phyloP scores from a whole-genome alignment of 164 flowering plant genomes.

The Pachysandra terminalis region DNA sequence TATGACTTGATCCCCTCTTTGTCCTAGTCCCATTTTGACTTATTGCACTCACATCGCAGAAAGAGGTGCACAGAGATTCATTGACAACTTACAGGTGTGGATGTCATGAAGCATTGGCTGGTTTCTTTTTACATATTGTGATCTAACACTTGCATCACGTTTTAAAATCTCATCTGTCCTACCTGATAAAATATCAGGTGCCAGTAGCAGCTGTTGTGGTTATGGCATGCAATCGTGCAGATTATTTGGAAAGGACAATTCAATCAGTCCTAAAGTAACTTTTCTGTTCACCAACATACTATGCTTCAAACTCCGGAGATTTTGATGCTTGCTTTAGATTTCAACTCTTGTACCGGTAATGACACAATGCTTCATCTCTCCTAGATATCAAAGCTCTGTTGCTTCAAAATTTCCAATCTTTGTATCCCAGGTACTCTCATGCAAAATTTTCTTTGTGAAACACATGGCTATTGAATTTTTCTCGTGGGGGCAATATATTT shows the following conservation, averaged over 20 bases:
- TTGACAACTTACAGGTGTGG: constrained; percentile 54
- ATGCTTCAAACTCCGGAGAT: not conserved
- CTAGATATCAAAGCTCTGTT: constrained; percentile 73
- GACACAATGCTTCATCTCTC: constrained; percentile 12
- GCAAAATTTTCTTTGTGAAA: not conserved
- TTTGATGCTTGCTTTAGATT: no score
- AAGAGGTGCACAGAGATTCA: constrained; percentile 49
- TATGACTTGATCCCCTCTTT: not conserved
- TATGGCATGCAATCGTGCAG: constrained; percentile 99
- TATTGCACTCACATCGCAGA: constrained; percentile 41
- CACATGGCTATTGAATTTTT: no score
- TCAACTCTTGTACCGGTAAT: constrained; percentile 11
- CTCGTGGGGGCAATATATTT: not conserved
- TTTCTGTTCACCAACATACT: not conserved
- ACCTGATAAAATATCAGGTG: constrained; percentile 35
- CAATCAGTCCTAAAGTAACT: constrained; percentile 77
- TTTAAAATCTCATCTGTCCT: not conserved
- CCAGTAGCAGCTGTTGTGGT: constrained; percentile 95
- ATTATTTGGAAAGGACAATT: constrained; percentile 86
- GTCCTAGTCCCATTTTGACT: not conserved
- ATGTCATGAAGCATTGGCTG: constrained; percentile 1
- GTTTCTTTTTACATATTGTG: not conserved
- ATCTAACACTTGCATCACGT: not conserved
- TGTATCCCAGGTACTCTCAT: constrained; percentile 74
- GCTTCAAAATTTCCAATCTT: constrained; percentile 92